Base-by-base conservation (phyloP, 345 rosid species). In the Rhodamnia rubescens region DNA sequence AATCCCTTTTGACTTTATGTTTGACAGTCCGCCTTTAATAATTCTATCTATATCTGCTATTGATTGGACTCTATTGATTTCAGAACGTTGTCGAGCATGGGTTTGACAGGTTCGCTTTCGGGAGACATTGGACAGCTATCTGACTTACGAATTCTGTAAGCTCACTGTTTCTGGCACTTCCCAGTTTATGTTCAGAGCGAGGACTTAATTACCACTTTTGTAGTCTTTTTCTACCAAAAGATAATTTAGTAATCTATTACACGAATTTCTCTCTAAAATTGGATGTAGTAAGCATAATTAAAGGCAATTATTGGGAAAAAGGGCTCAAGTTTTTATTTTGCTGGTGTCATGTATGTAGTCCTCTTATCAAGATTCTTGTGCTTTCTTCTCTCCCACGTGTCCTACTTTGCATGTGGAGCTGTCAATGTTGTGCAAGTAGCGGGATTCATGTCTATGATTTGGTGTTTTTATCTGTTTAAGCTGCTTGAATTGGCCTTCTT, bases 101-200 rank as follows among this genome's bases (percentile, higher is more conserved):
- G 91, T 82, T 86, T 98, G 90, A 85, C 75, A 53, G 99, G 99
- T 59, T 53, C 14, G 49, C 92, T 98, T 21, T 29, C 92, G 1
- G 90, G 90, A 49, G 98, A 98, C 85, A 87, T 98, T 49, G 81
- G 92, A 56, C 13, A 57, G 29, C 87, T 98, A 85, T 22, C 95
- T 6, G 98, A 96, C 81, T 85, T 98, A 69, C 91, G 57, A 86
- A 92, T 90, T 74, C 86, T 96, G 99, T 95, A 92, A 26, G 96
- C 89, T 32, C 58, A 69, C 26, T 5, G 0, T 9, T 3, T 36
- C 47, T 36, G 40, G 40, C 80, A 36, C 47, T 69, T 69, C 47
- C 78, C 47, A 10, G 13, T 32, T 69, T 8, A 69, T 69, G 47
- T 18, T 69, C 13, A 36, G 47, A 18, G 78, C 24, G 10, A 32